Base-by-base conservation (phyloP, 192 early-diverging fungal genomes). In the Umbelopsis ramanniana region DNA sequence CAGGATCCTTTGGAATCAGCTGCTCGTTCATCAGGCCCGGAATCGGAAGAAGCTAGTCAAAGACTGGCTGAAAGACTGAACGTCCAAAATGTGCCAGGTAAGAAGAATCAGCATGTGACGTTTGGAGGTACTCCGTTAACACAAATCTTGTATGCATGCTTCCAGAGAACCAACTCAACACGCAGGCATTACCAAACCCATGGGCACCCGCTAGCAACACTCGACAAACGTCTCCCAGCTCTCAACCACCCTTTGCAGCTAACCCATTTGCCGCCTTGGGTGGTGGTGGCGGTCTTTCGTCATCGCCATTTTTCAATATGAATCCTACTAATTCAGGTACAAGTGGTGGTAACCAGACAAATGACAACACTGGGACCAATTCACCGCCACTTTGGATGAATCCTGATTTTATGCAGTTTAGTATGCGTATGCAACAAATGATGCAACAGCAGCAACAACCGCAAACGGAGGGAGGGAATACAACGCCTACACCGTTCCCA, bases 1-100 rank as follows among this genome's bases (percentile, higher is more conserved):
- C 85, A 89, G 73, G 83, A 83, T 48, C 86, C 87, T 40, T 77
- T 87, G 71, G 88, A 85, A 15, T 83, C 88, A 10, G 83, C 88
- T 6, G 55, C 77, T 43, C 72, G 71, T 47, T 54, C 80, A n/a
- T 75, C 75, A 35, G 52, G 75, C 38, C 68, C 76, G 52, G 76
- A 81, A 40, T 80, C 79, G n/a, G 83, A 85, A 52, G 84, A 89
- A 67, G 76, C 83, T 17, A 75, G 75, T 47, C 85, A 88, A 50
- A 74, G 82, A 33, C 69, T 89, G 43, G 87, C 87, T 3, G 80
- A 85, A 66, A 71, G 83, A 46, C 72, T 89, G 19, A 84, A 87
- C 55, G 88, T 86, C 11, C 78, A 80, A 37, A 85, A 81, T 43
- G 50, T 80, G 33, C 85, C 85, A 54, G 73, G 81, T 72, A 78